A percentile compares a stretch with the other conserved stretches of the same genome.
These are phyloP conservation scores for Phaeosphaeriaceae sp. DNA, from an alignment of 2,329 filamentous ascomycete species.

Conservation along the genomic window DNA sequence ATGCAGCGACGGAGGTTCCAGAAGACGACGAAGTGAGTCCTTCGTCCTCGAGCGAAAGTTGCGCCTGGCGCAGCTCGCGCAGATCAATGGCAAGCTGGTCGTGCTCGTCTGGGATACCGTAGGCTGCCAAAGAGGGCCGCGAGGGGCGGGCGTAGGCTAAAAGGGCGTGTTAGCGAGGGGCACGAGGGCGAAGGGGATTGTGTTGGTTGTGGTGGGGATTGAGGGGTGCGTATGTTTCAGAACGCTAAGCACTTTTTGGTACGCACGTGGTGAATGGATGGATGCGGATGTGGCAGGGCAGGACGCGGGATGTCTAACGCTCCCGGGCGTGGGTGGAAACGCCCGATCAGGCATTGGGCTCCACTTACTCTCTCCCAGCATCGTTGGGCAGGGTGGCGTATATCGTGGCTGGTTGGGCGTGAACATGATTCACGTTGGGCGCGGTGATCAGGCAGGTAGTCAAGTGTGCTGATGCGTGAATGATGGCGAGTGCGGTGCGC, in stretches of 20 bases:
- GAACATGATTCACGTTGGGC: neutral
- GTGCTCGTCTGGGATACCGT: conserved; percentile 28
- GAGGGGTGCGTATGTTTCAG: conserved; percentile 1
- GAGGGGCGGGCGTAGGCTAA: conserved; percentile 3
- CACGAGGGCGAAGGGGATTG: neutral
- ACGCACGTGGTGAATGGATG: neutral
- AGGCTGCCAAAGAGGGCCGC: conserved; percentile 20
- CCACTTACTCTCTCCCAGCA: neutral
- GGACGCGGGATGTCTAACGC: neutral
- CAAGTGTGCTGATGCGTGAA: neutral
- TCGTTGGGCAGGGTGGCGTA: neutral
- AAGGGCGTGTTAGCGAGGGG: conserved; percentile 1
- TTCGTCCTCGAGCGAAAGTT: conserved; percentile 11
- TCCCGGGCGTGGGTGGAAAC: neutral
- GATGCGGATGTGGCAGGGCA: neutral
- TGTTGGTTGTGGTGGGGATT: neutral
- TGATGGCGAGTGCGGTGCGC: neutral
- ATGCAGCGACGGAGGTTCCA: neutral
- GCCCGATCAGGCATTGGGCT: neutral
- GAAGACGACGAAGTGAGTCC: neutral
- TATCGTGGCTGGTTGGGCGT: neutral
- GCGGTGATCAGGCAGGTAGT: neutral
- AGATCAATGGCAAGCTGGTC: conserved; percentile 33
- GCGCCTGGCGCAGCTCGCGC: conserved; percentile 25
- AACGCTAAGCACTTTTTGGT: neutral